Base-by-base conservation (phyloP, 108 stramenopile genomes). In the Aureococcus anophagefferens region DNA sequence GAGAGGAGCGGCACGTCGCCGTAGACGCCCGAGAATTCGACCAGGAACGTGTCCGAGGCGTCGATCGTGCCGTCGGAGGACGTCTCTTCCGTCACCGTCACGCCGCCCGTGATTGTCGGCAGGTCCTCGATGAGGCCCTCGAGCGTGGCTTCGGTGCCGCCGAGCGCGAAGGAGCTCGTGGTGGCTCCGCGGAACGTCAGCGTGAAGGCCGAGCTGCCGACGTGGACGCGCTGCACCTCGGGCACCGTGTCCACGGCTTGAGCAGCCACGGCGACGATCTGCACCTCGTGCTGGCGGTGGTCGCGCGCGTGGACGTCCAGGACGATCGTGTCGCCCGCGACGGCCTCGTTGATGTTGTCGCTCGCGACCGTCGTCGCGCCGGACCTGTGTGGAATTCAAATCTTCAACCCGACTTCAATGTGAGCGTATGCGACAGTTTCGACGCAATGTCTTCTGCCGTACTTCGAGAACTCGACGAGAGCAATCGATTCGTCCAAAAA, bases 291-390 rank as follows among this genome's bases (percentile, higher is more conserved):
- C 65, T 81, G 83, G 11, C 84, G 79, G 21, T 35, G 66, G 70
- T 91, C 90, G 14, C 83, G 76, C 17, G 83, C 70, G 63, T 78
- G 76, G 13, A 91, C 81, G 63, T 79, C 74, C 59, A 90, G 85
- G 37, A 66, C 59, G 13, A 85, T 66, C 14, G 62, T 46, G 62
- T 83, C 79, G 36, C 90, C 90, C n/a, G 90, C 90, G 33, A 89
- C 75, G 18, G 84, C 89, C 15, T 46, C 70, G 65, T 59, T 31
- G 1, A 91, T 80, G 16, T 83, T 83, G 30, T 31, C n/a, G 31
- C 81, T 87, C 31, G 34, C 46, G 0, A 79, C 86, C 36, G 68
- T 77, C 29, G 90, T 89, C 51, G 51, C 14, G 51, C 4, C 25
- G 51, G 51, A 4, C 40, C 9, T 44, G 9, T n/a, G n/a, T n/a